Percentiles rank a stretch among this genome's conserved stretches.
phyloP scores from a whole-genome alignment of 2,329 filamentous ascomycete species.

The Arthroderma sp. region DNA sequence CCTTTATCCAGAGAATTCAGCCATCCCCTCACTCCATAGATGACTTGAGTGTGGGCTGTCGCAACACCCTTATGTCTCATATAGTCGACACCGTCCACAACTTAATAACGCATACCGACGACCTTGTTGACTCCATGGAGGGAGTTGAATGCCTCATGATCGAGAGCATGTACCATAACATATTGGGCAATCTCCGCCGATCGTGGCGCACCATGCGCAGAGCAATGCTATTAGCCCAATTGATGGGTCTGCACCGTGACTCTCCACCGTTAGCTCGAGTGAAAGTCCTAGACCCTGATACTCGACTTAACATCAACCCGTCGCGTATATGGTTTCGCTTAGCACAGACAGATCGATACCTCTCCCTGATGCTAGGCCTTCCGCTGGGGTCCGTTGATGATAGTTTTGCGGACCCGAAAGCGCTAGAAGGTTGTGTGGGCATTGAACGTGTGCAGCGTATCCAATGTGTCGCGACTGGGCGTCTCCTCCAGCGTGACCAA shows the following conservation, averaged over 20 bases:
- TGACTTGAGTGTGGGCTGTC: conserved; percentile 1
- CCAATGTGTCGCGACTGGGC: conserved; percentile 31
- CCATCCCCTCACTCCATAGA: conserved; percentile 11
- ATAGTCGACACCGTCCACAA: conserved; percentile 19
- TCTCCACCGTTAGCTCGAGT: conserved; percentile 9
- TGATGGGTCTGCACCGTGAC: conserved; percentile 28
- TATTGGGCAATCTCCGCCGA: conserved; percentile 29
- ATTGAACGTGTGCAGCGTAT: conserved; percentile 35
- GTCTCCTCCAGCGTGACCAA: conserved; percentile 38
- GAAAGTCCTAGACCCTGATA: conserved; percentile 10
- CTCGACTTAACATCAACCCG: conserved; percentile 9
- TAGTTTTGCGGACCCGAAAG: conserved; percentile 11
- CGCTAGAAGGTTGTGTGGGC: conserved; percentile 21
- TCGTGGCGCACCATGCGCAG: conserved; percentile 27
- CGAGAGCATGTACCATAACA: conserved; percentile 26
- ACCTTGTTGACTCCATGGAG: conserved; percentile 26
- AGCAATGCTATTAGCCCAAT: conserved; percentile 29
- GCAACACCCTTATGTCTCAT: conserved; percentile 16
- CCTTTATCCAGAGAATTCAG: conserved; percentile 36
- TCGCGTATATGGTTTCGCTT: conserved; percentile 28
- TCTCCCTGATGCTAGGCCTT: conserved; percentile 31
- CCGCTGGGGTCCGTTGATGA: conserved; percentile 18
- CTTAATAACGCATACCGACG: conserved; percentile 27
- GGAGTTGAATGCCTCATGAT: conserved; percentile 32
- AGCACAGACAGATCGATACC: conserved; percentile 24